These are phyloP conservation scores for Yarrowia divulgata DNA, from an alignment of 805 yeast species.

Conservation along the genomic window DNA sequence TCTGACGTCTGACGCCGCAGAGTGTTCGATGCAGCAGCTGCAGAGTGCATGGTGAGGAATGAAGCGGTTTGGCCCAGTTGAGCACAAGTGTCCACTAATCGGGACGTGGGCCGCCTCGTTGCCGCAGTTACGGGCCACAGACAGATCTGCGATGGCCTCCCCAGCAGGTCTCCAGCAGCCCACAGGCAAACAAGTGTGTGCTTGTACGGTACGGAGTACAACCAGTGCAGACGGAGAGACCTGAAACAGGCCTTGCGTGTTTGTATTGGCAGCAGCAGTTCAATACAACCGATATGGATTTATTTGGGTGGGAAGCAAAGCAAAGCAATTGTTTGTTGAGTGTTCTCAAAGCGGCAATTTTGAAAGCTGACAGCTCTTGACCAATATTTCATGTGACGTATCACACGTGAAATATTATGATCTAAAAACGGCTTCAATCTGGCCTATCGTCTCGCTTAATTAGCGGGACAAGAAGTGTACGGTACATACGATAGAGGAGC, in stretches of 20 bases:
- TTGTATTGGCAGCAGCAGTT: too few species aligned
- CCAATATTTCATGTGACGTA: not conserved
- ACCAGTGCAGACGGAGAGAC: too few species aligned
- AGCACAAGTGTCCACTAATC: not conserved
- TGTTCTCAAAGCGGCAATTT: not conserved
- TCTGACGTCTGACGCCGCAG: not conserved
- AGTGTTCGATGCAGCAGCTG: not conserved
- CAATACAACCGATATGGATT: too few species aligned
- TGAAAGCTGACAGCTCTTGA: not conserved
- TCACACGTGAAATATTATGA: not conserved
- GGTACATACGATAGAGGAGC: too few species aligned
- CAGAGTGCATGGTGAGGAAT: slow-evolving; percentile 13
- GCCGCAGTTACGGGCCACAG: not conserved
- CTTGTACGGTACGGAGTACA: not conserved
- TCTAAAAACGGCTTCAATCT: not conserved
- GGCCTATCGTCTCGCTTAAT: not conserved
- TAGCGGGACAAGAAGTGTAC: too few species aligned
- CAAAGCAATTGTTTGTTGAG: too few species aligned
- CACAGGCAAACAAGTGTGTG: not conserved
- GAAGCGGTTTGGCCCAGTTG: not conserved
- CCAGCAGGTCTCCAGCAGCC: not conserved
- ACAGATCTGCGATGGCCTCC: not conserved
- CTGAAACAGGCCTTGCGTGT: not conserved
- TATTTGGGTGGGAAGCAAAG: too few species aligned
- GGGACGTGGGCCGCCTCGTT: not conserved